A percentile compares a stretch with the other conserved stretches of the same genome.
Evolutionary conservation across 495 filamentous ascomycete genomes (phyloP).

Genomic region (Hypoxylon fuscum): DNA sequence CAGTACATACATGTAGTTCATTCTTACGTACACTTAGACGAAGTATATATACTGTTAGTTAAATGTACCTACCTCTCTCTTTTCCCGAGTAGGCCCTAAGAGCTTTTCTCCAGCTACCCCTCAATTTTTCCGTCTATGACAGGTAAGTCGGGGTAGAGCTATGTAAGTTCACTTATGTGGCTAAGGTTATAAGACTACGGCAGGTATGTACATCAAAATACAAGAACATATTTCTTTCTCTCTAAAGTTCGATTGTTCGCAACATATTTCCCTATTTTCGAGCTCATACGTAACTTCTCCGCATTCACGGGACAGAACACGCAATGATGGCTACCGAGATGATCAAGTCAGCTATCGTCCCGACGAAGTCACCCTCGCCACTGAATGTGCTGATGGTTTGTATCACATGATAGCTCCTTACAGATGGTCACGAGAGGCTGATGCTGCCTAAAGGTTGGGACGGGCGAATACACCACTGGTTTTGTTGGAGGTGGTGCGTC

Average conservation of each 20-base stretch:
- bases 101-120: slow-evolving; percentile 43
- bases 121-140: slow-evolving; percentile 48
- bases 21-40: too few relatives aligned
- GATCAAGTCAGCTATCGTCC: slow-evolving; percentile 28
- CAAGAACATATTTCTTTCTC: not conserved
- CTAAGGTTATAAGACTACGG: slow-evolving; percentile 10
- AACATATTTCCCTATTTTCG: not conserved
- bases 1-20: too few relatives aligned
- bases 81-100: slow-evolving; percentile 4
- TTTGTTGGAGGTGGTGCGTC: slow-evolving; percentile 83
- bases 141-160: slow-evolving; percentile 19
- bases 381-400: slow-evolving; percentile 88
- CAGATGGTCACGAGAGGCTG: slow-evolving; percentile 31
- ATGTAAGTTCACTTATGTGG: too few relatives aligned
- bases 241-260: not conserved
- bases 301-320: not conserved
- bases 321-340: slow-evolving; percentile 28
- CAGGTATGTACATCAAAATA: slow-evolving; percentile 9
- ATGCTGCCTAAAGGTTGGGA: slow-evolving; percentile 68
- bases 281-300: not conserved
- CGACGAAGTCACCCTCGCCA: slow-evolving; percentile 51
- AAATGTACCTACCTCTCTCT: not conserved
- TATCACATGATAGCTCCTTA: slow-evolving; percentile 12
- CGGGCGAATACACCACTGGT: slow-evolving; percentile 96
- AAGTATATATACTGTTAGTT: too few relatives aligned